These are phyloP conservation scores for Aspergillus coremiiformis DNA, from an alignment of 495 filamentous ascomycete species.

Conservation along the genomic window DNA sequence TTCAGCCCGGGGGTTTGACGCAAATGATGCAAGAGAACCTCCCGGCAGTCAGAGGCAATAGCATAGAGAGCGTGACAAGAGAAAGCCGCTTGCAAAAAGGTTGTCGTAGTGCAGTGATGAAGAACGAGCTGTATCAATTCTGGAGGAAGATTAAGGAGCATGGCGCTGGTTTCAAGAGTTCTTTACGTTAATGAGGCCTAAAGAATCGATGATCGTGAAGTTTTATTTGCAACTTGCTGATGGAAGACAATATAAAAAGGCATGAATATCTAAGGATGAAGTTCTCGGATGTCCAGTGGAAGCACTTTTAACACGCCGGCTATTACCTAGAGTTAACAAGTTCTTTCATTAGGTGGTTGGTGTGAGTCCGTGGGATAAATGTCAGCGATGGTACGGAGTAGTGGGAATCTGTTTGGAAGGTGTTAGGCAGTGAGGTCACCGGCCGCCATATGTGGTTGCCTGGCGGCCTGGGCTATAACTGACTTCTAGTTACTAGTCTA, in stretches of 20 bases:
- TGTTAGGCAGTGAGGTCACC: neutral
- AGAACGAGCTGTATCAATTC: conserved; percentile 39
- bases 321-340: too few relatives aligned
- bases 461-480: neutral
- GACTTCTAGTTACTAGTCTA: too few relatives aligned
- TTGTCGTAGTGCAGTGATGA: conserved; percentile 21
- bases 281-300: neutral
- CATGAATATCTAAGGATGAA: neutral
- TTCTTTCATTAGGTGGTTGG: too few relatives aligned
- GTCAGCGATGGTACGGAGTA: neutral
- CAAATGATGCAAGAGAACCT: conserved; percentile 31
- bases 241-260: too few relatives aligned
- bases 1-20: conserved; percentile 23
- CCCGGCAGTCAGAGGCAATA: conserved; percentile 67
- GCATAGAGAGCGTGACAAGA: conserved; percentile 57
- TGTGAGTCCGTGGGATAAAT: neutral
- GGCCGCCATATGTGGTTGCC: neutral
- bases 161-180: conserved; percentile 7
- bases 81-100: conserved; percentile 30
- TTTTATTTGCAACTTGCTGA: neutral
- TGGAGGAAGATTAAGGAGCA: conserved; percentile 32
- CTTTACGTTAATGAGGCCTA: neutral
- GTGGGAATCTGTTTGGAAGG: neutral
- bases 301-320: neutral
- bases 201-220: neutral